Evolutionary conservation across 148 eudicot species (phyloP).

Genomic region (Suaeda aralocaspica): DNA sequence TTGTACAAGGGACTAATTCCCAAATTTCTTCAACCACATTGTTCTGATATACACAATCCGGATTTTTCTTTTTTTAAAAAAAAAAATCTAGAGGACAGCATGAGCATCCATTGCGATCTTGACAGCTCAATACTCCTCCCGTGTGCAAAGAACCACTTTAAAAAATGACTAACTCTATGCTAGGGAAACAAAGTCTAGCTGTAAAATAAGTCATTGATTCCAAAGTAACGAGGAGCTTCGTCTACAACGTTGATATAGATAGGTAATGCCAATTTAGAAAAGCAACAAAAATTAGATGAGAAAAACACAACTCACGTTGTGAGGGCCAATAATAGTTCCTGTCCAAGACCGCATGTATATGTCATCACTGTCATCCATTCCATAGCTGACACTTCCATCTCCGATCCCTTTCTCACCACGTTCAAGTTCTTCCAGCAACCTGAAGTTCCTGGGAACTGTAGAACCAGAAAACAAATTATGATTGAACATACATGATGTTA

Average conservation of each 20-base stretch:
- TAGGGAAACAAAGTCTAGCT: not conserved
- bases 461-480: conserved; percentile 7
- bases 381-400: conserved; percentile 62
- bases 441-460: conserved; percentile 51
- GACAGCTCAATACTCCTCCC: too few relatives aligned
- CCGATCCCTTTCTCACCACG: conserved; percentile 66
- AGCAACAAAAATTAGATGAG: not conserved
- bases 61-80: too few relatives aligned
- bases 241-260: not conserved
- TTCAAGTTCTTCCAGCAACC: conserved; percentile 55
- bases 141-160: not conserved
- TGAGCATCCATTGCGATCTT: too few relatives aligned
- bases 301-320: conserved; percentile 35
- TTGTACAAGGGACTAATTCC: too few relatives aligned
- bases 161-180: not conserved
- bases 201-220: not conserved
- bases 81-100: too few relatives aligned
- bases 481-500: not conserved
- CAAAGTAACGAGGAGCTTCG: not conserved
- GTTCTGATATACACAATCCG: too few relatives aligned
- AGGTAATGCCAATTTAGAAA: not conserved
- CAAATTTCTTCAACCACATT: too few relatives aligned
- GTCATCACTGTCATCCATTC: conserved; percentile 61
- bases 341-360: conserved; percentile 70
- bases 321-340: conserved; percentile 59